Base-by-base conservation (phyloP, 2,329 filamentous ascomycete species). In the Colletotrichum sp. region DNA sequence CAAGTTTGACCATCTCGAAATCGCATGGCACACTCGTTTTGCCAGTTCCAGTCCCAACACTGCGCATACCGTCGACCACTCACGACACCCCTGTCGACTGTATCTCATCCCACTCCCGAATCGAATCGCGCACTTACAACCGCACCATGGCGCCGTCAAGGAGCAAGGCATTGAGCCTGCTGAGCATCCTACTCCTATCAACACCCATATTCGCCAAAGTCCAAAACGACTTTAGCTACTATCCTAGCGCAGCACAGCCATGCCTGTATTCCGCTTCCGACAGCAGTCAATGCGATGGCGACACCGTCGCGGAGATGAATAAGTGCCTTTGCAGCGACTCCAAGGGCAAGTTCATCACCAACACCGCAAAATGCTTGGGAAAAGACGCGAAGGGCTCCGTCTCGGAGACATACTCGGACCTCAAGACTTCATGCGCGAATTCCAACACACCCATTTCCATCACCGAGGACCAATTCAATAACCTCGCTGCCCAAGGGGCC, bases 311-410 rank as follows among this genome's bases (percentile, higher is more conserved):
- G 0, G 81, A 85, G 34, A 82, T 90, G 76, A 91, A 91, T 78
- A 68, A 80, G 3, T 91, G 90, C 69, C 83, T 91, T 3, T 91
- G 90, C 79, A 80, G 81, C 76, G 90, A 91, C 77, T 82, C 84
- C 36, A 72, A 62, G 36, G 87, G 87, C 71, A 83, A 86, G 77
- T 91, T 91, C 80, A 82, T 91, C 76, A 87, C 85, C 24, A 84
- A 84, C 39, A 79, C 88, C 3, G 90, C 89, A 4, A 78, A 77
- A 15, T 91, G 90, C 77, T 80, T 91, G 15, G 88, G 86, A 9
- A 74, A 79, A 18, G 44, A 79, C 5, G 84, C 83, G 57, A 79
- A 81, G 0, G 78, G 26, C 26, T 87, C 90, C 60, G 77, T 90
- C 8, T 76, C 81, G 16, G 72, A 80, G 18, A 87, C 89, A 18